These are phyloP conservation scores for Coix lacrymajobi DNA, from an alignment of 176 grass and related monocot species.

Conservation along the genomic window DNA sequence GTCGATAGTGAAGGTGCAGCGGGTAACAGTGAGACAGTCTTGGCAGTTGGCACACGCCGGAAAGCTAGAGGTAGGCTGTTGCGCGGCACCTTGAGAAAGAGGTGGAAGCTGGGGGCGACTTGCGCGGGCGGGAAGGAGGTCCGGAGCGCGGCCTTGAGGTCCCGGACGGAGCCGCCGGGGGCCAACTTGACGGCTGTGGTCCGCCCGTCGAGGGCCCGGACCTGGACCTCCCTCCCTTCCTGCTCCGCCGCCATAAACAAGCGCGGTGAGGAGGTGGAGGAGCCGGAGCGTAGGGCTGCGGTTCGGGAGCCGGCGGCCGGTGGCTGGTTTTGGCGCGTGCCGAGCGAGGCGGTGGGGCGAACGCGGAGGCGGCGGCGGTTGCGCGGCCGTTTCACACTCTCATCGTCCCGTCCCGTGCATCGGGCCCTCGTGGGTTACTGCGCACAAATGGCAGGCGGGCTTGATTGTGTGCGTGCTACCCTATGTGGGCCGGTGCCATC, in stretches of 20 bases:
- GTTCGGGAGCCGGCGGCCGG: not conserved
- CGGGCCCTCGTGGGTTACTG: not conserved
- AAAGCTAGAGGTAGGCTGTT: not conserved
- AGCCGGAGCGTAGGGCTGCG: not conserved
- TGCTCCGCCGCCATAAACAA: not conserved
- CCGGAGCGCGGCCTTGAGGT: constrained; percentile 66
- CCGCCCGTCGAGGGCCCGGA: constrained; percentile 66
- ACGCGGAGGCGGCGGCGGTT: constrained; percentile 12
- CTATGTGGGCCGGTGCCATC: not conserved
- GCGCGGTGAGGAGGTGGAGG: not conserved
- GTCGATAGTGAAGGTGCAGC: not conserved
- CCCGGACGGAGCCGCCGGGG: constrained; percentile 44
- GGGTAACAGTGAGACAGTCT: not conserved
- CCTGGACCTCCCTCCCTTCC: constrained; percentile 45
- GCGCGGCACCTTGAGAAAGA: constrained; percentile 71
- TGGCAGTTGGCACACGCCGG: not conserved
- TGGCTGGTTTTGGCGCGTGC: constrained; percentile 25
- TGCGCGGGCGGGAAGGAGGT: constrained; percentile 65
- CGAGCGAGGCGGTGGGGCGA: not conserved
- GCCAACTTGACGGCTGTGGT: constrained; percentile 39
- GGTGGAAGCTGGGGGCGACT: constrained; percentile 62
- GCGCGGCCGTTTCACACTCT: not conserved
- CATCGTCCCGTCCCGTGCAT: not conserved
- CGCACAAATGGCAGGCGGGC: not conserved
- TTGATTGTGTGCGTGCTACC: not conserved